A percentile compares a stretch with the other conserved stretches of the same genome.
Evolutionary conservation across 75 land plant species (phyloP).

Genomic region (Selaginella tamariscina): DNA sequence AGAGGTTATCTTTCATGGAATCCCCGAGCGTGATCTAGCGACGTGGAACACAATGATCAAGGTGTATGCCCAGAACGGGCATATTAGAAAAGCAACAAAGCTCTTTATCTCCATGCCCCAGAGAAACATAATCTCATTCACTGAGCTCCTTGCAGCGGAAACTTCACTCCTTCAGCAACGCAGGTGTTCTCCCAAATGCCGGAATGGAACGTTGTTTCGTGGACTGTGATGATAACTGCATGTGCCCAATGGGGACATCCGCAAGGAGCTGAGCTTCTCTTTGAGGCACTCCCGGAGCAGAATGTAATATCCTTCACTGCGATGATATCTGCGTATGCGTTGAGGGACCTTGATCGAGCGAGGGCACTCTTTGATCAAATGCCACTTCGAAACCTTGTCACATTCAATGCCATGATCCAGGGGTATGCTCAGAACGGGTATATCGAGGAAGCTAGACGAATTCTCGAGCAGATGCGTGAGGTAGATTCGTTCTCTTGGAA

Average conservation of each 20-base stretch:
- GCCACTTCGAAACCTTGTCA: neutral
- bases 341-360: neutral
- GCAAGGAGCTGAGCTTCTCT: neutral
- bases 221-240: conserved; percentile 3
- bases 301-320: neutral
- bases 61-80: neutral
- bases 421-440: conserved; percentile 9
- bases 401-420: neutral
- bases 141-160: neutral
- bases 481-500: neutral
- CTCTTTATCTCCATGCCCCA: neutral
- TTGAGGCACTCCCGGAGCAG: neutral
- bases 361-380: neutral
- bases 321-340: neutral
- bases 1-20: neutral
- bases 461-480: neutral
- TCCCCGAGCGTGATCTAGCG: neutral
- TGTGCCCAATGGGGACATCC: neutral
- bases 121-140: neutral
- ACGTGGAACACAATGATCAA: neutral
- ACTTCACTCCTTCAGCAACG: neutral
- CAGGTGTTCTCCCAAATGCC: neutral
- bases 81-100: neutral
- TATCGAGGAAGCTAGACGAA: neutral
- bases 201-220: conserved; percentile 4